Percentiles rank a stretch among this genome's conserved stretches.
Conservation (phyloP, 139 green algal genomes). For the Zygnema cylindricum region DNA sequence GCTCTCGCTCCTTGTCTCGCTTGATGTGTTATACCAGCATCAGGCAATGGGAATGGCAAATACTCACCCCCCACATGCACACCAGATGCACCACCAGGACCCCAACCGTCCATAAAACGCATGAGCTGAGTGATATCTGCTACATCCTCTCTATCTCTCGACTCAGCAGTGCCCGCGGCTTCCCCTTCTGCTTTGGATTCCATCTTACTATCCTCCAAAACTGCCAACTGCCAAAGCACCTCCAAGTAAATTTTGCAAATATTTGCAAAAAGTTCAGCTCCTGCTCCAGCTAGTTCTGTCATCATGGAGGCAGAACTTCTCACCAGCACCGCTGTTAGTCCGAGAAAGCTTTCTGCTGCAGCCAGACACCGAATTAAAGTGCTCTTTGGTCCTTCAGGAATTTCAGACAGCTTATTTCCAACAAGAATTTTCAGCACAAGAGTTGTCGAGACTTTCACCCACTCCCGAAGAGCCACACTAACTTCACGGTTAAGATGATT, state of each 20-base stretch:
- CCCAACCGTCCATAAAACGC: neutral
- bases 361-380: conserved; percentile 12
- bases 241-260: conserved; percentile 28
- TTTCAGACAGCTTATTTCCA: conserved; percentile 23
- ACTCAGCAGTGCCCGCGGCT: neutral
- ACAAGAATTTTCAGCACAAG: neutral
- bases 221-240: conserved; percentile 45
- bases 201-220: conserved; percentile 27
- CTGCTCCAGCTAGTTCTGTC: conserved; percentile 27
- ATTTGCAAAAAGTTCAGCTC: conserved; percentile 43
- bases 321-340: conserved; percentile 23
- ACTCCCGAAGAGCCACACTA: conserved; percentile 13
- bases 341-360: conserved; percentile 43
- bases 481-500: conserved; percentile 41
- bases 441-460: conserved; percentile 26
- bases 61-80: neutral
- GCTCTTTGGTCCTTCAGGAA: conserved; percentile 30
- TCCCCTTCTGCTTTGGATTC: conserved; percentile 18
- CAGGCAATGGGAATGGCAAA: neutral
- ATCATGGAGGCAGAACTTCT: conserved; percentile 25
- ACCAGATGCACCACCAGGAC: neutral
- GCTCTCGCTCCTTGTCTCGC: neutral
- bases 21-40: neutral
- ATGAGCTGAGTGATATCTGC: neutral
- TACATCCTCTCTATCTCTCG: neutral